phyloP scores from a whole-genome alignment of 805 yeast genomes.

The Nakazawaea laoshanensis region DNA sequence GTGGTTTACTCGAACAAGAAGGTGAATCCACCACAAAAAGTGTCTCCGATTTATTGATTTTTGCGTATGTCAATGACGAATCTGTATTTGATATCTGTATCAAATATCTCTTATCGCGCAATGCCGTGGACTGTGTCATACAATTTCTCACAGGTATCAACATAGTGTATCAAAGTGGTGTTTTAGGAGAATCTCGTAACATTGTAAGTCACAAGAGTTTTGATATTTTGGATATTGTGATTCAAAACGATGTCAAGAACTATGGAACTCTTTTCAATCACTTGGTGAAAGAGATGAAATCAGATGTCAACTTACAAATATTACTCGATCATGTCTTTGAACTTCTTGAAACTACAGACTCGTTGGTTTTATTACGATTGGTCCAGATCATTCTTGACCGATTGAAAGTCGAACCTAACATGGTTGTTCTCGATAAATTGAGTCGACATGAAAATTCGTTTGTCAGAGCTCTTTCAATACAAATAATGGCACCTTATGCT shows the following conservation, averaged over 20 bases:
- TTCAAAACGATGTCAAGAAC: constrained; percentile 16
- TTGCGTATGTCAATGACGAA: constrained; percentile 21
- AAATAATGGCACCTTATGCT: too few species aligned
- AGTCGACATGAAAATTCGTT: too few species aligned
- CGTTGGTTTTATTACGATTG: too few species aligned
- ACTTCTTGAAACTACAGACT: too few species aligned
- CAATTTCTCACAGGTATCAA: constrained; percentile 23
- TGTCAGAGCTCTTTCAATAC: too few species aligned
- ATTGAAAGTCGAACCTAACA: too few species aligned
- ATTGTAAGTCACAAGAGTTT: constrained; percentile 21
- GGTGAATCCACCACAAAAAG: constrained; percentile 21
- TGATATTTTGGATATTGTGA: constrained; percentile 17
- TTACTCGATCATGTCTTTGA: too few species aligned
- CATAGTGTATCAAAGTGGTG: constrained; percentile 20
- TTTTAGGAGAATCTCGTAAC: constrained; percentile 19
- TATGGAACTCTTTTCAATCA: constrained; percentile 13
- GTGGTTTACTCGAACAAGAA: constrained; percentile 17
- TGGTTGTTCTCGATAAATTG: too few species aligned
- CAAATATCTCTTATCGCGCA: too few species aligned
- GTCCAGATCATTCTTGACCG: too few species aligned
- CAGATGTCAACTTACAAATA: constrained; percentile 25
- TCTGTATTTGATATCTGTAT: too few species aligned
- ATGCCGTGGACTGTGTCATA: constrained; percentile 19
- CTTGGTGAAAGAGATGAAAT: constrained; percentile 21
- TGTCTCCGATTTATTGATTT: constrained; percentile 22